phyloP scores from a whole-genome alignment of 139 green algal species.

The Klebsormidium nitens region DNA sequence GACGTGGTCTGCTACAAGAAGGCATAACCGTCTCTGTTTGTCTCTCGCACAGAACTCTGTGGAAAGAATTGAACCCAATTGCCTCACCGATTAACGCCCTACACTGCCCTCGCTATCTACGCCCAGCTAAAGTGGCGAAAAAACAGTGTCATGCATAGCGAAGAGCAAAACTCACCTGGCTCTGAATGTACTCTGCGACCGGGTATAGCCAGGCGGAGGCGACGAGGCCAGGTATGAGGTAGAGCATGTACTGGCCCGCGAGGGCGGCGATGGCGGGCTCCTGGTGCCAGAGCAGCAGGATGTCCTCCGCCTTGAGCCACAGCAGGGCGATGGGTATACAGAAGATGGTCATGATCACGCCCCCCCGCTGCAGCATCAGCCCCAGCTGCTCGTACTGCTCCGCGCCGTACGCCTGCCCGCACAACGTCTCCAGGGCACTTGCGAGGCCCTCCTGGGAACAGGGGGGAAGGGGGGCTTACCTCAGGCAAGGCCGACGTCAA shows the following conservation, averaged over 20 bases:
- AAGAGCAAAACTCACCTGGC: too few species aligned
- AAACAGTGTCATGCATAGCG: too few species aligned
- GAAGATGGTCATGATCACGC: slow-evolving; percentile 16
- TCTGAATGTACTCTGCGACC: slow-evolving; percentile 15
- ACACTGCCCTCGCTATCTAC: too few species aligned
- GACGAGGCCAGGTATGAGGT: slow-evolving; percentile 10
- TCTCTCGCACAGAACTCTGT: too few species aligned
- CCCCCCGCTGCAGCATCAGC: slow-evolving; percentile 21
- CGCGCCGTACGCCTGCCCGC: slow-evolving; percentile 33
- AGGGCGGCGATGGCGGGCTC: background rate
- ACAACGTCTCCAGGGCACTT: slow-evolving; percentile 23
- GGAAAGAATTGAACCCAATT: too few species aligned
- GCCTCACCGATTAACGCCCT: too few species aligned
- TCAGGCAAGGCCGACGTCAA: too few species aligned
- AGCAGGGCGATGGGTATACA: slow-evolving; percentile 22
- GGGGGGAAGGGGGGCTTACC: too few species aligned
- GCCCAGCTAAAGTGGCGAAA: too few species aligned
- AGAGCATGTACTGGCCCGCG: background rate
- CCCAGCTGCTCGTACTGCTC: slow-evolving; percentile 12
- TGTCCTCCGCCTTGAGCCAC: slow-evolving; percentile 13
- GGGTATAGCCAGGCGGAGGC: background rate
- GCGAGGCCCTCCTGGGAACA: slow-evolving; percentile 13
- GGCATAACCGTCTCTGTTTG: too few species aligned
- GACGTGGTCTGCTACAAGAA: too few species aligned
- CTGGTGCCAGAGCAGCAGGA: slow-evolving; percentile 27